phyloP scores from a whole-genome alignment of 176 grass and related monocot genomes.

The maize (Zea mays) region Zm-B73-REFERENCE-NAM-5.0 NC_050100.1:193047001-193047500 shows the following conservation, averaged over 20 bases:
- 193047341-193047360: neutral
- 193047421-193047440: neutral
- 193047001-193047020: conserved; percentile 39
- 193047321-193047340: neutral
- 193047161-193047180: conserved; percentile 13
- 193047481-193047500: neutral
- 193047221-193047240: conserved; percentile 1
- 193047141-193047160: conserved; percentile 37
- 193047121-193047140: conserved; percentile 41
- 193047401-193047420: neutral
- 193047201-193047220: neutral
- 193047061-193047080: conserved; percentile 35
- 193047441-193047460: neutral
- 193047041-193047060: conserved; percentile 19
- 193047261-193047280: neutral
- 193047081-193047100: conserved; percentile 31
- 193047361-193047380: neutral
- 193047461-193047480: neutral
- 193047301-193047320: conserved; percentile 33
- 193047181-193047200: neutral
- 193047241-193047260: conserved; percentile 1
- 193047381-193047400: neutral
- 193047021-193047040: conserved; percentile 33
- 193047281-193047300: conserved; percentile 39
- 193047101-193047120: conserved; percentile 36